phyloP scores from a whole-genome alignment of 2,329 filamentous ascomycete species.

The Calonectria leucothoes region DNA sequence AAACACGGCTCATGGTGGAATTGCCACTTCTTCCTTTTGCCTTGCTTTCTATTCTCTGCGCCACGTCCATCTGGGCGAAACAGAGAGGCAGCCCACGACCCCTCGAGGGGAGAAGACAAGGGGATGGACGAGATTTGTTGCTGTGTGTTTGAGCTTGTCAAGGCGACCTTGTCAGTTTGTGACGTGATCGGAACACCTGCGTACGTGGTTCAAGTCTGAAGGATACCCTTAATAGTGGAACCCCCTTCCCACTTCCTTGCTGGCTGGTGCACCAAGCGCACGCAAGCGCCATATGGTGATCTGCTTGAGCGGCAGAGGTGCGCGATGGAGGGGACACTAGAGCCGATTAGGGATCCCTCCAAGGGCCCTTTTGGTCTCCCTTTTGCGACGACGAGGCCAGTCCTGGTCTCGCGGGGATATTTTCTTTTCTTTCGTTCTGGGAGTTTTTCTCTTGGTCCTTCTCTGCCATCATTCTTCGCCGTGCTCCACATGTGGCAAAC shows the following conservation, averaged over 20 bases:
- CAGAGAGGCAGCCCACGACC: neutral
- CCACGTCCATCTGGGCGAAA: neutral
- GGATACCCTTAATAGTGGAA: constrained; percentile 4
- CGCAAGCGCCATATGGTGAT: neutral
- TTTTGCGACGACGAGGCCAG: neutral
- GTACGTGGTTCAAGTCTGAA: constrained; percentile 2
- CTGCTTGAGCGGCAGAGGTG: neutral
- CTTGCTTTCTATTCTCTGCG: neutral
- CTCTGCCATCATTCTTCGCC: neutral
- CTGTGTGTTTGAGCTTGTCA: neutral
- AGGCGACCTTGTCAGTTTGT: neutral
- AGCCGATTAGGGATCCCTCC: neutral
- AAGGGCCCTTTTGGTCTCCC: neutral
- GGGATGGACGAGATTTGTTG: neutral
- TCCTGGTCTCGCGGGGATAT: neutral
- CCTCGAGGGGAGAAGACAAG: no score
- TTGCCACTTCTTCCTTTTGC: neutral
- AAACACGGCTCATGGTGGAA: neutral
- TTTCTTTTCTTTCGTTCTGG: neutral
- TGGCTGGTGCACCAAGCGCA: constrained; percentile 4
- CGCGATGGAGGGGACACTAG: neutral
- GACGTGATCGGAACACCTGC: constrained; percentile 6
- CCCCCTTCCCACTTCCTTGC: neutral
- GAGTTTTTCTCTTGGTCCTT: no score
- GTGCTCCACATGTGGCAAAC: constrained; percentile 1